These are phyloP conservation scores for Psilocybe cubensis DNA, from an alignment of 768 basidiomycete species.

Conservation along the genomic window DNA sequence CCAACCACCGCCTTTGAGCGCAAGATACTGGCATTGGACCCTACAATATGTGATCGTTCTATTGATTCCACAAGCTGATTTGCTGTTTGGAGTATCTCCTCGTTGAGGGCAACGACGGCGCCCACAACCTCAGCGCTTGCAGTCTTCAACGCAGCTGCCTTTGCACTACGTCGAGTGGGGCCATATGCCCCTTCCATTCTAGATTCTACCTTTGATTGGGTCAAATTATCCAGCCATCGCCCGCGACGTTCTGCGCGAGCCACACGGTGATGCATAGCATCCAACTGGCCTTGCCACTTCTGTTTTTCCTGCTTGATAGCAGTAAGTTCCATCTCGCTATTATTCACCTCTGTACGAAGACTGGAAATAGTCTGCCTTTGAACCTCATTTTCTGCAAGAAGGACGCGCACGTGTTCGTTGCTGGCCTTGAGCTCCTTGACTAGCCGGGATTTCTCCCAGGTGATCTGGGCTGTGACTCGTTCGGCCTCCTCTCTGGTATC, in stretches of 20 bases:
- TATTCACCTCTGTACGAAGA: background rate
- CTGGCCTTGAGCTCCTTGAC: background rate
- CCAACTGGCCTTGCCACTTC: constrained; percentile 19
- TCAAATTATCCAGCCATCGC: constrained; percentile 16
- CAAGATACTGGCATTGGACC: background rate
- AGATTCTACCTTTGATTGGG: constrained; percentile 15
- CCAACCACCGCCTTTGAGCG: constrained; percentile 20
- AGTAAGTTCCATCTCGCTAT: constrained; percentile 1
- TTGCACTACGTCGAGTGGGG: constrained; percentile 1
- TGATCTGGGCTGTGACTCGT: constrained; percentile 1
- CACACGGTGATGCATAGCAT: constrained; percentile 18
- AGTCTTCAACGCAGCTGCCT: constrained; percentile 3
- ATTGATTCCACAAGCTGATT: constrained; percentile 21
- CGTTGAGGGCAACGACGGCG: constrained; percentile 22
- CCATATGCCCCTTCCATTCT: constrained; percentile 12
- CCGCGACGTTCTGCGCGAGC: constrained; percentile 11
- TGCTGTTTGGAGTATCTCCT: constrained; percentile 24
- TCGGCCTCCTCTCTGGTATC: background rate
- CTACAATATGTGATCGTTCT: constrained; percentile 9
- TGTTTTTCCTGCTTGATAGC: constrained; percentile 15
- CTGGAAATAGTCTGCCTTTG: background rate
- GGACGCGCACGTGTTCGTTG: background rate
- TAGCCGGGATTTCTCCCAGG: constrained; percentile 1
- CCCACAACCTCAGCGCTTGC: constrained; percentile 22
- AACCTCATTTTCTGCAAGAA: background rate